Evolutionary conservation across 495 filamentous ascomycete species (phyloP).

Genomic region (Haplographium delicatum): DNA sequence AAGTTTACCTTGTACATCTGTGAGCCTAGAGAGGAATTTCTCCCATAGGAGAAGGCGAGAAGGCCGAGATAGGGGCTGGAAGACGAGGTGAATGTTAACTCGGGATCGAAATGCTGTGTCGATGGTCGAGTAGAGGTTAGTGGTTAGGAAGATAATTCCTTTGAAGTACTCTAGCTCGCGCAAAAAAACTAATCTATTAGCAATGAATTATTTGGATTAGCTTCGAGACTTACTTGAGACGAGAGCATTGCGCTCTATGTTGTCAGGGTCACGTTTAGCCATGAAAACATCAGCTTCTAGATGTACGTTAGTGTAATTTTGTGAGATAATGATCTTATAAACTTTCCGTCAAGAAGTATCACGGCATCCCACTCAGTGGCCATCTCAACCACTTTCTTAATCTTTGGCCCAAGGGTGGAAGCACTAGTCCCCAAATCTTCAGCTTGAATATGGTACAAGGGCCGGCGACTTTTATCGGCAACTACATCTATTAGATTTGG

Average conservation of each 20-base stretch:
- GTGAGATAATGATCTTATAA: neutral
- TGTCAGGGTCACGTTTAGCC: slow-evolving; percentile 37
- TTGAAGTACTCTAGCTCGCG: slow-evolving; percentile 52
- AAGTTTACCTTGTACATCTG: slow-evolving; percentile 11
- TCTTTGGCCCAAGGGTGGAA: slow-evolving; percentile 37
- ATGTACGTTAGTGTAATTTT: neutral
- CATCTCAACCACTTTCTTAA: slow-evolving; percentile 48
- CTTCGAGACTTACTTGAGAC: slow-evolving; percentile 26
- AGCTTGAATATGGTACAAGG: slow-evolving; percentile 47
- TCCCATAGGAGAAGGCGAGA: slow-evolving; percentile 25
- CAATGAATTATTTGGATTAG: neutral
- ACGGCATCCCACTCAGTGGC: slow-evolving; percentile 47
- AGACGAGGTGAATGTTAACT: slow-evolving; percentile 24
- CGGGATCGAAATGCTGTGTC: slow-evolving; percentile 28
- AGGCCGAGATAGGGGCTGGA: slow-evolving; percentile 11
- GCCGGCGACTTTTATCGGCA: slow-evolving; percentile 42
- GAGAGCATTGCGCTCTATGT: slow-evolving; percentile 47
- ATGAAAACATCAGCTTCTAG: slow-evolving; percentile 46
- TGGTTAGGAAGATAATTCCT: slow-evolving; percentile 47
- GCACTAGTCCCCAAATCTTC: slow-evolving; percentile 50
- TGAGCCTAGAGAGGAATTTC: slow-evolving; percentile 25
- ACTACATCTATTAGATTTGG: too few relatives aligned
- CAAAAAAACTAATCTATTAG: slow-evolving; percentile 34
- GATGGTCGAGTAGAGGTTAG: slow-evolving; percentile 32
- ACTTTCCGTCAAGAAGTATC: slow-evolving; percentile 41